Conservation (phyloP, 495 filamentous ascomycete genomes). For the Neurospora cerealis region DNA sequence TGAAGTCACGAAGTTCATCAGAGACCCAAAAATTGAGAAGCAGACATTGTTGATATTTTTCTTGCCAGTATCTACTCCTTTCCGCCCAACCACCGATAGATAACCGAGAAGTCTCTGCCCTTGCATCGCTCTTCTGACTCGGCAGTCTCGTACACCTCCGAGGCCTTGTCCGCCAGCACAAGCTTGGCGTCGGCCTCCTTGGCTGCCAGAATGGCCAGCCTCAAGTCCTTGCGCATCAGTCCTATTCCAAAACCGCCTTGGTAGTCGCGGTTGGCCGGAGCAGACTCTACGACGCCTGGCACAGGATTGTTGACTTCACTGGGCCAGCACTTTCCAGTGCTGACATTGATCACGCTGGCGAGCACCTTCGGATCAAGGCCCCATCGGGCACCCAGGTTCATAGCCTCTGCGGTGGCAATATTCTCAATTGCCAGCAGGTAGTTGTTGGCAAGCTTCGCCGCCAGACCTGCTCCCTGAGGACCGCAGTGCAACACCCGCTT, state of each 20-base stretch:
- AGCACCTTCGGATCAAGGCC: conserved; percentile 74
- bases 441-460: conserved; percentile 87
- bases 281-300: conserved; percentile 64
- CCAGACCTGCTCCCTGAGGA: conserved; percentile 66
- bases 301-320: conserved; percentile 90
- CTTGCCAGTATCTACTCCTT: conserved; percentile 24
- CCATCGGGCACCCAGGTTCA: conserved; percentile 81
- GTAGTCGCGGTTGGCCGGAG: conserved; percentile 67
- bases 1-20: not conserved
- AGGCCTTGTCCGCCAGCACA: conserved; percentile 53
- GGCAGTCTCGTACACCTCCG: conserved; percentile 55
- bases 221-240: conserved; percentile 78
- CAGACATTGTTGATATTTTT: not conserved
- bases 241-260: conserved; percentile 72
- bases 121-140: conserved; percentile 50
- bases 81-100: conserved; percentile 63
- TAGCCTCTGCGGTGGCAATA: conserved; percentile 84
- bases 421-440: conserved; percentile 88
- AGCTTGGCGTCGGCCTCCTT: conserved; percentile 55
- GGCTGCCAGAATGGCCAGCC: conserved; percentile 63
- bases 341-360: conserved; percentile 72
- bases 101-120: conserved; percentile 75
- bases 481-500: conserved; percentile 74
- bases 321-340: conserved; percentile 84
- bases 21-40: not conserved